Percentiles rank a stretch among this genome's conserved stretches.
Conservation (phyloP, 768 basidiomycete species). For the Cyathus striatus region DNA sequence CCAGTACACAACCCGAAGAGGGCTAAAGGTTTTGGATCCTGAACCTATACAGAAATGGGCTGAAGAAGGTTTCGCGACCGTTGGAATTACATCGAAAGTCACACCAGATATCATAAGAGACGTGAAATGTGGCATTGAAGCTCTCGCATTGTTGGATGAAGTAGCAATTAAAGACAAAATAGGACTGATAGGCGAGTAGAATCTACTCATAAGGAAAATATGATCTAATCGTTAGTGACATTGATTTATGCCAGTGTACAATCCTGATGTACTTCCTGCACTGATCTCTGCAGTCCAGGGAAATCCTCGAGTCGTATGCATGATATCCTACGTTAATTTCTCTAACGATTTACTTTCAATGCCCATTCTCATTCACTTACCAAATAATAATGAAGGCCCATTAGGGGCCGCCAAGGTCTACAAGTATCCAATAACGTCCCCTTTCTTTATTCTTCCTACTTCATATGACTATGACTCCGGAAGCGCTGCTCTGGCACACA, state of each 20-base stretch:
- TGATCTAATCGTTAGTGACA: too few species aligned
- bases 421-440: slow-evolving; percentile 25
- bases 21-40: slow-evolving; percentile 35
- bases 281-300: neutral
- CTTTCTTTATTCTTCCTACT: slow-evolving; percentile 39
- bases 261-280: neutral
- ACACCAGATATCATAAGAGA: slow-evolving; percentile 17
- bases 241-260: too few species aligned
- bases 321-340: slow-evolving; percentile 35
- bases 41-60: slow-evolving; percentile 49
- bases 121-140: slow-evolving; percentile 27
- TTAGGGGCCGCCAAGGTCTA: slow-evolving; percentile 16
- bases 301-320: slow-evolving; percentile 27
- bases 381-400: too few species aligned
- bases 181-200: slow-evolving; percentile 33
- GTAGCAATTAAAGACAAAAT: slow-evolving; percentile 39
- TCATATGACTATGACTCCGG: slow-evolving; percentile 32
- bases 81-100: slow-evolving; percentile 23
- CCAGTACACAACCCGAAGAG: slow-evolving; percentile 14
- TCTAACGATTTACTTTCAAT: too few species aligned
- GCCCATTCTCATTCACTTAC: slow-evolving; percentile 22
- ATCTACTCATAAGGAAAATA: too few species aligned
- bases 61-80: slow-evolving; percentile 48
- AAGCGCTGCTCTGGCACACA: slow-evolving; percentile 39
- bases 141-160: slow-evolving; percentile 26